phyloP scores from a whole-genome alignment of 306 rosid genomes.

The Prunus mongolica region DNA sequence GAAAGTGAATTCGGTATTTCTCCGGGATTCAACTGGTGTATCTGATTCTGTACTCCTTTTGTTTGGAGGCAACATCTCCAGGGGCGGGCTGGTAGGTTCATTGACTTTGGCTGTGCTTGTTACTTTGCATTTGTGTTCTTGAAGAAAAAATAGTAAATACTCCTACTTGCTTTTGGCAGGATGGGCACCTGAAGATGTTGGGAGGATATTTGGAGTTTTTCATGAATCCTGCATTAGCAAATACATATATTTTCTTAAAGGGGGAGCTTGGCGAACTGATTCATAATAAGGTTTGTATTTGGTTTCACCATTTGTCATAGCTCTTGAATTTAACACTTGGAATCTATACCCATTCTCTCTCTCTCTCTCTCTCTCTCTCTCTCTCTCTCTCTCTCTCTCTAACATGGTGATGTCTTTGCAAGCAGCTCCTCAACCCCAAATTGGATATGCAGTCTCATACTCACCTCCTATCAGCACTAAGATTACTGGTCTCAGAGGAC shows the following conservation, averaged over 20 bases:
- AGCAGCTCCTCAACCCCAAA: slow-evolving; percentile 81
- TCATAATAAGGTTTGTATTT: slow-evolving; percentile 62
- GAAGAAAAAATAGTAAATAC: slow-evolving; percentile 1
- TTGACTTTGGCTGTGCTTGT: slow-evolving; percentile 7
- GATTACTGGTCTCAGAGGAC: slow-evolving; percentile 84
- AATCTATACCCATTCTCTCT: background rate
- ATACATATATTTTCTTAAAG: slow-evolving; percentile 63
- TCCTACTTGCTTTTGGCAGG: slow-evolving; percentile 33
- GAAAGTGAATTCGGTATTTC: slow-evolving; percentile 89
- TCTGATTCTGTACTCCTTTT: slow-evolving; percentile 80
- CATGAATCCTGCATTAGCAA: slow-evolving; percentile 80
- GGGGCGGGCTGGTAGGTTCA: slow-evolving; percentile 41
- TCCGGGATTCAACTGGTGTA: slow-evolving; percentile 90
- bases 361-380: background rate
- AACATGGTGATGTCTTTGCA: slow-evolving; percentile 8
- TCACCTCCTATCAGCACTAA: slow-evolving; percentile 71
- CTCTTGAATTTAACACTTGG: slow-evolving; percentile 3
- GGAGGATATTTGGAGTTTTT: slow-evolving; percentile 76
- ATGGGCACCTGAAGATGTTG: slow-evolving; percentile 60
- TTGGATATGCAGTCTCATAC: slow-evolving; percentile 47
- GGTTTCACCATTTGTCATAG: background rate
- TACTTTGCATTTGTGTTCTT: background rate
- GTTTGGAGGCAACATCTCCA: slow-evolving; percentile 71
- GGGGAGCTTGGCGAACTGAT: slow-evolving; percentile 70
- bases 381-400: background rate